phyloP scores from a whole-genome alignment of 2,329 filamentous ascomycete species.

The Venturia effusa region DNA sequence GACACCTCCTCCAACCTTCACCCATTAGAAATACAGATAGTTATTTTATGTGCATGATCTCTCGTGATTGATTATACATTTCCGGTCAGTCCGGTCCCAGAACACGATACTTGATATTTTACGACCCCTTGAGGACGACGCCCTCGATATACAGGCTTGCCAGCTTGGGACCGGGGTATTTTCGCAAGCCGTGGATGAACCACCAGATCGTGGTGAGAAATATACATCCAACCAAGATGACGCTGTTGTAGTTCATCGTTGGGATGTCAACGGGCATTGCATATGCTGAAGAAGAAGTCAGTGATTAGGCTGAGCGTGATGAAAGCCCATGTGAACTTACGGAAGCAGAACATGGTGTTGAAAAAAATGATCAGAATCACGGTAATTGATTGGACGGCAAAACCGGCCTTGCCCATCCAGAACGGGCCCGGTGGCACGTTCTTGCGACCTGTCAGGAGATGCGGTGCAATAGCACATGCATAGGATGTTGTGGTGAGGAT shows the following conservation, averaged over 20 bases:
- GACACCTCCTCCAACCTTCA: not conserved
- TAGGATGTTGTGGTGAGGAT: constrained; percentile 47
- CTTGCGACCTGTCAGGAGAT: constrained; percentile 40
- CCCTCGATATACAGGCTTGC: constrained; percentile 30
- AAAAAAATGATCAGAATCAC: constrained; percentile 45
- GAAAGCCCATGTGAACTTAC: constrained; percentile 25
- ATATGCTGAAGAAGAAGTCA: constrained; percentile 26
- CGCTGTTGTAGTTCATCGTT: constrained; percentile 44
- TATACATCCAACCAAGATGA: constrained; percentile 42
- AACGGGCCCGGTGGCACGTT: constrained; percentile 44
- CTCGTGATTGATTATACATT: not conserved
- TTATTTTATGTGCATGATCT: not conserved
- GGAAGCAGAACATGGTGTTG: constrained; percentile 51
- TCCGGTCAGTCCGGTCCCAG: not conserved
- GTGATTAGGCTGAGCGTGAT: not conserved
- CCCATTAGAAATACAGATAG: not conserved
- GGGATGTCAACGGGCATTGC: constrained; percentile 30
- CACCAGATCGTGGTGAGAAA: constrained; percentile 40
- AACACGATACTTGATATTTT: not conserved
- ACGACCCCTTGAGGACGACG: not conserved
- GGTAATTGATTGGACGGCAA: constrained; percentile 37
- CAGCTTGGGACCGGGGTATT: constrained; percentile 43
- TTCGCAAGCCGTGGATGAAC: constrained; percentile 34
- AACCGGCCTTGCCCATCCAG: constrained; percentile 41
- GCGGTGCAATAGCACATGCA: constrained; percentile 36